phyloP scores from a whole-genome alignment of 768 basidiomycete species.

The Suillus americanus region DNA sequence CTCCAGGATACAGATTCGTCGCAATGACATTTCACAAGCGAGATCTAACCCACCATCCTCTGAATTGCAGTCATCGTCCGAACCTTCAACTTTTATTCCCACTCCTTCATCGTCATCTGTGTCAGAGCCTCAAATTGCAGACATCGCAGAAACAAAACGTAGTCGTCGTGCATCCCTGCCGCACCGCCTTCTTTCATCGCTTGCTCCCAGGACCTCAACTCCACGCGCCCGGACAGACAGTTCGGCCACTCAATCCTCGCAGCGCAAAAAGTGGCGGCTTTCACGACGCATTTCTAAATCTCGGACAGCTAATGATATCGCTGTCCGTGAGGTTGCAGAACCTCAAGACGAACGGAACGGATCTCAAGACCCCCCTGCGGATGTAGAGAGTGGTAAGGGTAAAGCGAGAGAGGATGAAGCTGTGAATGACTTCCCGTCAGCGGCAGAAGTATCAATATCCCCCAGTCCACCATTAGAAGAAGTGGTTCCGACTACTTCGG shows the following conservation, averaged over 20 bases:
- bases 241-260: constrained; percentile 3
- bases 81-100: not conserved
- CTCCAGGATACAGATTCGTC: constrained; percentile 21
- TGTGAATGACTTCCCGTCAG: not conserved
- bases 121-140: not conserved
- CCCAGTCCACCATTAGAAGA: constrained; percentile 2
- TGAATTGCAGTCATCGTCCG: constrained; percentile 9
- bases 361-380: constrained; percentile 26
- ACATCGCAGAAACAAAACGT: constrained; percentile 6
- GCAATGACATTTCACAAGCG: constrained; percentile 11
- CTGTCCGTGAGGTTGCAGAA: constrained; percentile 18
- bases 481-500: constrained; percentile 3
- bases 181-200: constrained; percentile 34
- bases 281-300: constrained; percentile 35
- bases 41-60: constrained; percentile 10
- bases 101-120: constrained; percentile 2
- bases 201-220: constrained; percentile 16
- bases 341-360: constrained; percentile 26
- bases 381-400: constrained; percentile 30
- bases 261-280: constrained; percentile 30
- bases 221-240: constrained; percentile 15
- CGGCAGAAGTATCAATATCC: not conserved
- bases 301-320: constrained; percentile 15
- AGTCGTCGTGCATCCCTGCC: constrained; percentile 28
- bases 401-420: constrained; percentile 26